Evolutionary conservation across 2,329 filamentous ascomycete species (phyloP).

Genomic region (Clarireedia hainanense): DNA sequence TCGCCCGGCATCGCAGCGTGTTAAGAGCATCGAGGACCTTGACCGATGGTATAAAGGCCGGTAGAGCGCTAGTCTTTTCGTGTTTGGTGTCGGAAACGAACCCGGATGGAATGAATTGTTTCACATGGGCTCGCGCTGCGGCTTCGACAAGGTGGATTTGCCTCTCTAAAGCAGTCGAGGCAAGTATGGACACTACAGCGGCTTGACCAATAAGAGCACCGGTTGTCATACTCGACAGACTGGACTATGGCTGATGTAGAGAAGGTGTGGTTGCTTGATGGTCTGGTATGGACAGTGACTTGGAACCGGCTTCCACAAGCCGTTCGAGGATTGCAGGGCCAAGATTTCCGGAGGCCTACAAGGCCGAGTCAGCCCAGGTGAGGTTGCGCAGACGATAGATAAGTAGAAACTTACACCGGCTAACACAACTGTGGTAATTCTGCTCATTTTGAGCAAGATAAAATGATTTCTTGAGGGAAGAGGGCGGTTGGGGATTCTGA

Average conservation of each 20-base stretch:
- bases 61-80: constrained; percentile 11
- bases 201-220: constrained; percentile 26
- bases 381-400: too few species aligned
- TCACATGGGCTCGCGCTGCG: constrained; percentile 49
- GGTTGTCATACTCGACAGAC: constrained; percentile 9
- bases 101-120: constrained; percentile 53
- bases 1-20: background rate
- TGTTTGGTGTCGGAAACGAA: constrained; percentile 33
- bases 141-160: constrained; percentile 44
- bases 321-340: constrained; percentile 20
- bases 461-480: too few species aligned
- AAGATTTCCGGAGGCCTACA: constrained; percentile 19
- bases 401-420: background rate
- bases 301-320: constrained; percentile 16
- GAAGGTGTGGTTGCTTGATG: constrained; percentile 22
- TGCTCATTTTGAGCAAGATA: background rate
- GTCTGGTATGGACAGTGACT: constrained; percentile 34
- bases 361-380: background rate
- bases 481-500: background rate
- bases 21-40: constrained; percentile 16
- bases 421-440: background rate
- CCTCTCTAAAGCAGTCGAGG: constrained; percentile 8
- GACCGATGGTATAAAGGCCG: constrained; percentile 12
- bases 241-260: constrained; percentile 16
- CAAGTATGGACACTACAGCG: constrained; percentile 18